Evolutionary conservation across 176 grass and related monocot species (phyloP), one percentile per base, ranked within the genome.

Genomic region (Ensete glaucum): DNA sequence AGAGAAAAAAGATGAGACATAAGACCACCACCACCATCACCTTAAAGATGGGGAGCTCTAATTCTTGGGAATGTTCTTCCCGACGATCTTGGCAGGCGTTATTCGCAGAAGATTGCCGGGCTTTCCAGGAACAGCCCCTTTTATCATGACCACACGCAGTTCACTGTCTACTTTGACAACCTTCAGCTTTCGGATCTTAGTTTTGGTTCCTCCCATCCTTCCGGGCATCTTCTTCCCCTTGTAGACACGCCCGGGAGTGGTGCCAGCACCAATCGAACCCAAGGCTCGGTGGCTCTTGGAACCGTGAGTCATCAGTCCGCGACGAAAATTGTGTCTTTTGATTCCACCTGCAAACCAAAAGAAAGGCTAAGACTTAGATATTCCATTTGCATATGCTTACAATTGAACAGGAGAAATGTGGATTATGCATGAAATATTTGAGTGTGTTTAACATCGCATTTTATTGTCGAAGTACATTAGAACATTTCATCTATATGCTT

Each of bases 191-290:
- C 95, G 57, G 77, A 94, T 89, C 74, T 99, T 99, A 62, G 84
- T 94, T 81, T 86, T 94, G 29, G 78, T 88, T 54, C 88, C 88
- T 14, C 90, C 90, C 90, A 98, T 82, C 83, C 95, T 87, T 48
- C 95, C 95, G 8, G 90, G 88, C 90, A 99, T 99, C 78, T 99
- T 99, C 54, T 94, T 99, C 21, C 95, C 95, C 77, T 81, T 81
- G 85, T 94, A 99, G 13, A 99, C 95, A 1, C 88, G 80, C 15
- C 95, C 95, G 0, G 90, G 95, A 2, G 95, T 99, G 0, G 88
- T 99, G 3, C 95, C 95, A 0, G 95, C 90, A 65, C 94, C 94
- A 1, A 98, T 98, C 0, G 95, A 98, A 91, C 95, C 95, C 54
- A 99, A 84, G 14, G 83, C 86, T 76, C 88, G 80, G 81, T 99